Evolutionary conservation across 2,329 filamentous ascomycete species (phyloP), one percentile per base, ranked within the genome.

Genomic region (Alternaria consortialis): DNA sequence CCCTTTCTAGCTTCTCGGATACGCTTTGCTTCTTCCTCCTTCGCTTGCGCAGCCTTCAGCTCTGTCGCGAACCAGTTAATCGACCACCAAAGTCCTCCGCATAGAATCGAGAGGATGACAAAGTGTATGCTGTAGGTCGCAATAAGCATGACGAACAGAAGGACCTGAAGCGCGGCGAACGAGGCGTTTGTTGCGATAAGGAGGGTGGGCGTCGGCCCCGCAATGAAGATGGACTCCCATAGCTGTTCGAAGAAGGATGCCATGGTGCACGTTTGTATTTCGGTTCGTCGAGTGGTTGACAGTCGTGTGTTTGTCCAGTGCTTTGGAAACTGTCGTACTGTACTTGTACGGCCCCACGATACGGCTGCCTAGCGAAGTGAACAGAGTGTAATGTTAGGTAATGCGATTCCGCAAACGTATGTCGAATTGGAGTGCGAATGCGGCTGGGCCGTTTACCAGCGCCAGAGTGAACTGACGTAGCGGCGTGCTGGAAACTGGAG

Each of bases 41-140:
- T 77, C 43, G 74, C 74, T 66, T 84, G 77, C 65, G 82, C 80
- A 32, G 80, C 80, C 31, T 78, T 75, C 53, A 90, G 78, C 74
- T 90, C 94, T 46, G 82, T 81, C 56, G 92, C 93, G 75, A 99
- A 98, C 95, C 95, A 99, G 85, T 98, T 98, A 81, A 98, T 94
- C 58, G 91, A 88, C 83, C 87, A 93, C 95, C 95, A 99, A 36
- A 98, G 85, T 5, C 91, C 91, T 32, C 83, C 94, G 65, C 88
- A 92, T 9, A 99, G 84, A 60, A 89, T 73, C 12, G 92, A 97
- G 6, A 99, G 86, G 59, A 94, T 84, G 65, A 93, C 78, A 74
- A 97, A 97, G 84, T 98, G 95, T 66, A 97, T 86, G 81, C 91
- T 97, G 80, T 91, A 88, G 7, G 94, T 99, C 58, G 88, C 90